Percentiles rank a stretch among this genome's conserved stretches.
Conservation (phyloP, 2,329 filamentous ascomycete genomes). For the Berkeleyomyces basicola region DNA sequence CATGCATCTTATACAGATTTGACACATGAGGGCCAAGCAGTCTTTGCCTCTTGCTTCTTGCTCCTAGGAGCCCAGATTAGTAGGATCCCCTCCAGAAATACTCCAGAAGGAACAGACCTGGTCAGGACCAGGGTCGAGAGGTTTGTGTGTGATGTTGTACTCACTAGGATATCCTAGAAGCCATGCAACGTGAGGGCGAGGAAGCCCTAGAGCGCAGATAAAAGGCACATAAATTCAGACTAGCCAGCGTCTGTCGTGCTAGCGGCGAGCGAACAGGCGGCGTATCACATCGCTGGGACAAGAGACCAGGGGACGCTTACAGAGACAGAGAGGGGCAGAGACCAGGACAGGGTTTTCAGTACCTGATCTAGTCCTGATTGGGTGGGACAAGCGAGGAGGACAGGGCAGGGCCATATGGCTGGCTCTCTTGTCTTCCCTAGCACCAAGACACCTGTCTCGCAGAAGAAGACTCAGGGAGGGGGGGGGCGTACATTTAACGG, state of each 20-base stretch:
- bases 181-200: not conserved
- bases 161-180: not conserved
- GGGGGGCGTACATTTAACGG: not conserved
- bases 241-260: not conserved
- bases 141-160: too few species aligned
- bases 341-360: not conserved
- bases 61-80: not conserved
- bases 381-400: not conserved
- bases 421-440: not conserved
- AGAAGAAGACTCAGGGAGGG: not conserved
- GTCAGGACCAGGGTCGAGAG: not conserved
- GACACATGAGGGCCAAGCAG: not conserved
- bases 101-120: not conserved
- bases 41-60: not conserved
- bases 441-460: not conserved
- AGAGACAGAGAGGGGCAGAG: too few species aligned
- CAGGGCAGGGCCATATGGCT: not conserved
- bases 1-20: not conserved
- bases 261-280: not conserved
- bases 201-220: not conserved
- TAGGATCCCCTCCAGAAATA: slow-evolving; percentile 1
- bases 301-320: not conserved
- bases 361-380: not conserved
- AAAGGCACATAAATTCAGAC: not conserved
- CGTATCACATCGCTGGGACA: not conserved